Evolutionary conservation across 805 yeast species (phyloP).

Genomic region (Metschnikowia anglica): DNA sequence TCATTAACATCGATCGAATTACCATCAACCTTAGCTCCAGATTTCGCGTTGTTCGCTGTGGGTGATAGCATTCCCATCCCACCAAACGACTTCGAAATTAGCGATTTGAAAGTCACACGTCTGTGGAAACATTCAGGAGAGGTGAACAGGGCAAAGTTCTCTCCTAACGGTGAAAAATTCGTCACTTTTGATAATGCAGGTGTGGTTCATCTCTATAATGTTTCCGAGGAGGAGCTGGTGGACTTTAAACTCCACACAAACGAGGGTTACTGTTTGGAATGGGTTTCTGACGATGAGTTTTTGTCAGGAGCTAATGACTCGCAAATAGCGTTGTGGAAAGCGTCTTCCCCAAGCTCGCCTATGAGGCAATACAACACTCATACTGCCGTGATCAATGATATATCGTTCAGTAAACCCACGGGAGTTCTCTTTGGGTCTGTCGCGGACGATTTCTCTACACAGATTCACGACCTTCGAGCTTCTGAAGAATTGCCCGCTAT

Average conservation of each 20-base stretch:
- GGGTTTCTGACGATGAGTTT: slow-evolving; percentile 53
- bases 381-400: slow-evolving; percentile 61
- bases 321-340: slow-evolving; percentile 71
- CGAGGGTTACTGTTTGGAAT: slow-evolving; percentile 72
- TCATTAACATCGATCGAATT: slow-evolving; percentile 44
- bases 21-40: slow-evolving; percentile 51
- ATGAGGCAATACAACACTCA: slow-evolving; percentile 50
- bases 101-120: slow-evolving; percentile 40
- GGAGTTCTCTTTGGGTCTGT: slow-evolving; percentile 62
- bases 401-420: slow-evolving; percentile 52
- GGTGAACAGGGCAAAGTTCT: slow-evolving; percentile 59
- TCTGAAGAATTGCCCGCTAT: slow-evolving; percentile 41
- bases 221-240: slow-evolving; percentile 18
- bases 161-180: slow-evolving; percentile 47
- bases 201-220: slow-evolving; percentile 45
- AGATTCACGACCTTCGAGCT: slow-evolving; percentile 57
- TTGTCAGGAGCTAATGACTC: slow-evolving; percentile 67
- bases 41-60: slow-evolving; percentile 25
- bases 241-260: slow-evolving; percentile 54
- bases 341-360: slow-evolving; percentile 45
- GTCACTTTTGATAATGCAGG: slow-evolving; percentile 59
- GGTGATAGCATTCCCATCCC: slow-evolving; percentile 23
- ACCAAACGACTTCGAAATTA: slow-evolving; percentile 25
- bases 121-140: slow-evolving; percentile 66
- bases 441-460: slow-evolving; percentile 63